Conservation (phyloP, 2,329 filamentous ascomycete genomes). For the Aspergillus floridensis region DNA sequence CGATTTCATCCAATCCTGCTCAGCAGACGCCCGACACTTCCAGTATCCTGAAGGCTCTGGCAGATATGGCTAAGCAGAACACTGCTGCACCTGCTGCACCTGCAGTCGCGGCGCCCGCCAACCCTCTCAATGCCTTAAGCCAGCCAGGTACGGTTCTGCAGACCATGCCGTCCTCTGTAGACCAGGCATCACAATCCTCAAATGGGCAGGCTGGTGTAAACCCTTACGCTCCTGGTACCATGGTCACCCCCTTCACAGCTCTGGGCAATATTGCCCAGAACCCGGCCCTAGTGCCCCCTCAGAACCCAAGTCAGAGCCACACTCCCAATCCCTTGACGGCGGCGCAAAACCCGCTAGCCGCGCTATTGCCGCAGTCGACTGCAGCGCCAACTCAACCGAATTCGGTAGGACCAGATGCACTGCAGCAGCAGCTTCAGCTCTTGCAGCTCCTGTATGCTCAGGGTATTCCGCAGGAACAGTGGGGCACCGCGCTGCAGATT, state of each 20-base stretch:
- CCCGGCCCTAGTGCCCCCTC: conserved; percentile 36
- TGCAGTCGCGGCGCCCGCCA: conserved; percentile 38
- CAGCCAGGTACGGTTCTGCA: conserved; percentile 44
- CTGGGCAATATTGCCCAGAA: conserved; percentile 41
- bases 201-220: conserved; percentile 59
- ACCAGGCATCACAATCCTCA: conserved; percentile 41
- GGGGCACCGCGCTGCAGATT: conserved; percentile 57
- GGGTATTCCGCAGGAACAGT: conserved; percentile 75
- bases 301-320: conserved; percentile 41
- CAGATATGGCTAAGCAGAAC: conserved; percentile 77
- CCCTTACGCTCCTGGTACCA: conserved; percentile 46
- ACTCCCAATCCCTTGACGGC: conserved; percentile 43
- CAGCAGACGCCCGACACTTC: conserved; percentile 54
- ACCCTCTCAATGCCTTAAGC: conserved; percentile 51
- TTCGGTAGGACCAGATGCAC: conserved; percentile 46
- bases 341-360: conserved; percentile 41
- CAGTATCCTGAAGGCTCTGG: conserved; percentile 73
- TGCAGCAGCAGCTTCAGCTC: conserved; percentile 69
- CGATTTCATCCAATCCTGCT: conserved; percentile 21
- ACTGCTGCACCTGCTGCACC: conserved; percentile 49
- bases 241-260: conserved; percentile 50
- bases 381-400: conserved; percentile 28
- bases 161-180: conserved; percentile 45
- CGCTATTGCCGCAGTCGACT: conserved; percentile 41
- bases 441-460: conserved; percentile 73